Evolutionary conservation across 192 early-diverging fungal species (phyloP), one percentile per base, ranked within the genome.

Genomic region (Coemansia umbellata): DNA sequence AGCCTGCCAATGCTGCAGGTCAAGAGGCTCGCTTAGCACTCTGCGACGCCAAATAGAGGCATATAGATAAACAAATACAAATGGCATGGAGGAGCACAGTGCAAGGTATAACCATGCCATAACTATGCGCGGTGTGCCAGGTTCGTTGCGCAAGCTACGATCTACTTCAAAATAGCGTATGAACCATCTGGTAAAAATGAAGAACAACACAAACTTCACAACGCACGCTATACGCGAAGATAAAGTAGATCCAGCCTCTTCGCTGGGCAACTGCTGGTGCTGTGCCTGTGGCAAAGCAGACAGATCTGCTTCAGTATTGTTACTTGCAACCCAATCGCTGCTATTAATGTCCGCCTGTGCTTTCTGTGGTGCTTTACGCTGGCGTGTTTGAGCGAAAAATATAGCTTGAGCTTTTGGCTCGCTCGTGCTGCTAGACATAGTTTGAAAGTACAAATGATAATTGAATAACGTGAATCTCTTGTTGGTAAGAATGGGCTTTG

Each of bases 1-100:
- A 7, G 64, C 57, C 33, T 67, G 71, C 71, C 71, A 74, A 57
- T 74, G 55, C 41, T 74, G 64, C 45, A 74, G 49, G 19, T 74
- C 60, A 5, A 74, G 49, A 27, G 71, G 56, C 57, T 68, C 64
- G 23, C 71, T 60, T 19, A 59, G 55, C 6, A 74, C 52, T 33
- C 71, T 35, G 11, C 71, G 64, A 15, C 60, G 50, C 71, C 71
- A 74, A 23, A 74, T 53, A 1, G 71, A 74, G 17, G 65, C 71
- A 21, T 68, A 74, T 32, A 74, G 21, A 28, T 74, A 74, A 26
- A 68, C 64, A 21, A 30, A 43, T 5, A 60, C 53, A 60, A 74
- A 74, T 3, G 71, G 71, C 30, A 60, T 22, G 17, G 63, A 21
- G 23, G 71, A 59, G 10, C 27, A 18, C 35, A 57, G 23, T 17